Conservation (phyloP, 2,329 filamentous ascomycete genomes). For the Diaporthe citri region DNA sequence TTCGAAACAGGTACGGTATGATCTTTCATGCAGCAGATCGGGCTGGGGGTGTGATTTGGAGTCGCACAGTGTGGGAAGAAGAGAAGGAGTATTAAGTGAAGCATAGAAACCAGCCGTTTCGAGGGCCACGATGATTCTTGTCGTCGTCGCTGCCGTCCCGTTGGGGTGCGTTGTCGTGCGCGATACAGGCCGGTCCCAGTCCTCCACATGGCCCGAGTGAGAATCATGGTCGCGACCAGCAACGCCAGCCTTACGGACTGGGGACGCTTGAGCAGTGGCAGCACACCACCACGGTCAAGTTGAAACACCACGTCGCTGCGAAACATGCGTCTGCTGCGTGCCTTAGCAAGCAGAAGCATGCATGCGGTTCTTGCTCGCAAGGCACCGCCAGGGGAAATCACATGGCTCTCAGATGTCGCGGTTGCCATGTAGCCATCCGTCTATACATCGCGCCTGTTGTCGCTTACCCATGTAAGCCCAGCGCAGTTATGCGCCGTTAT, state of each 20-base stretch:
- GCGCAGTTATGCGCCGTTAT: conserved; percentile 4
- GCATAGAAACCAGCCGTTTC: neutral
- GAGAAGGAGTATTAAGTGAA: neutral
- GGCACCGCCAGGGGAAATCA: conserved; percentile 8
- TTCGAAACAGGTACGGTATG: conserved; percentile 38
- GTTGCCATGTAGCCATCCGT: neutral
- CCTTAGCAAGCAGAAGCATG: conserved; percentile 24
- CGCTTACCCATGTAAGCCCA: conserved; percentile 7
- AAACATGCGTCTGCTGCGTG: neutral
- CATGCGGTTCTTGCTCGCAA: neutral
- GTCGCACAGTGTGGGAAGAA: conserved; percentile 2
- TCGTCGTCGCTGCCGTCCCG: neutral
- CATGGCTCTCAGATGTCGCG: conserved; percentile 1
- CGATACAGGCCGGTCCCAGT: conserved; percentile 8
- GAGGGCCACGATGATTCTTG: conserved; percentile 13
- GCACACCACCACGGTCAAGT: conserved; percentile 15
- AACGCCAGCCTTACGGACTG: conserved; percentile 23
- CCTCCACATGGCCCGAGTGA: neutral
- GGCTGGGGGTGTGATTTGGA: neutral
- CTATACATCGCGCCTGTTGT: conserved; percentile 1
- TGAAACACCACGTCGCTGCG: conserved; percentile 24
- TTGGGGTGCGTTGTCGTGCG: conserved; percentile 3
- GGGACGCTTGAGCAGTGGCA: conserved; percentile 9
- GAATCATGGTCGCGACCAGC: neutral
- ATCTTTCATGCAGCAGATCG: conserved; percentile 32